phyloP scores from a whole-genome alignment of 2,329 filamentous ascomycete species.

The Bisporella sp. region DNA sequence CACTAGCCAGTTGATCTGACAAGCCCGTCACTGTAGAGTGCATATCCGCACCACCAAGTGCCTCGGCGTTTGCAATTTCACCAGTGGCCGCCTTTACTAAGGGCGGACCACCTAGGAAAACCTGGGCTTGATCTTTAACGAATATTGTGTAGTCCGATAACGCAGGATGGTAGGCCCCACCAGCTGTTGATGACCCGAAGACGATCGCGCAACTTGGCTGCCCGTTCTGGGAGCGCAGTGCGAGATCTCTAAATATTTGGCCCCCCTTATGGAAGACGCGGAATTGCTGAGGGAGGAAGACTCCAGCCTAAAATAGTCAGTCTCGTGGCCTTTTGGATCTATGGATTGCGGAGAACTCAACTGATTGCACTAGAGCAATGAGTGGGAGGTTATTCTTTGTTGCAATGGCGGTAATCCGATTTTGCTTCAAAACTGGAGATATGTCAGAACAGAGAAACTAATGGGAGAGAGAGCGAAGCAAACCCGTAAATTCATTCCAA shows the following conservation, averaged over 20 bases:
- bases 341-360: background rate
- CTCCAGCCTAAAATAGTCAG: constrained; percentile 25
- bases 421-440: constrained; percentile 26
- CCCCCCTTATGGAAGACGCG: constrained; percentile 37
- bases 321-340: background rate
- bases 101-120: constrained; percentile 37
- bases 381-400: constrained; percentile 34
- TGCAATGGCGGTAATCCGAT: constrained; percentile 32
- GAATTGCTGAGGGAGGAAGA: constrained; percentile 37
- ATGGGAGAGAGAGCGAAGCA: background rate
- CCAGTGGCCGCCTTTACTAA: constrained; percentile 41
- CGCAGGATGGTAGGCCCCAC: constrained; percentile 34
- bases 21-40: constrained; percentile 35
- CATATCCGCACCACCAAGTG: constrained; percentile 34
- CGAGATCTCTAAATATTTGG: constrained; percentile 35
- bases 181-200: constrained; percentile 37
- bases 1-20: constrained; percentile 35
- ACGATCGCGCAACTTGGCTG: constrained; percentile 36
- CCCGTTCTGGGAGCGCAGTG: constrained; percentile 30
- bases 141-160: constrained; percentile 37
- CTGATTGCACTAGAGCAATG: constrained; percentile 33
- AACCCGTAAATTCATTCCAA: constrained; percentile 34
- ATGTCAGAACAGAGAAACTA: background rate
- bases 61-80: constrained; percentile 34
- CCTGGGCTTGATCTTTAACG: constrained; percentile 36